Base-by-base conservation (phyloP, 139 green algal species). In the Mychonastes homosphaera region DNA sequence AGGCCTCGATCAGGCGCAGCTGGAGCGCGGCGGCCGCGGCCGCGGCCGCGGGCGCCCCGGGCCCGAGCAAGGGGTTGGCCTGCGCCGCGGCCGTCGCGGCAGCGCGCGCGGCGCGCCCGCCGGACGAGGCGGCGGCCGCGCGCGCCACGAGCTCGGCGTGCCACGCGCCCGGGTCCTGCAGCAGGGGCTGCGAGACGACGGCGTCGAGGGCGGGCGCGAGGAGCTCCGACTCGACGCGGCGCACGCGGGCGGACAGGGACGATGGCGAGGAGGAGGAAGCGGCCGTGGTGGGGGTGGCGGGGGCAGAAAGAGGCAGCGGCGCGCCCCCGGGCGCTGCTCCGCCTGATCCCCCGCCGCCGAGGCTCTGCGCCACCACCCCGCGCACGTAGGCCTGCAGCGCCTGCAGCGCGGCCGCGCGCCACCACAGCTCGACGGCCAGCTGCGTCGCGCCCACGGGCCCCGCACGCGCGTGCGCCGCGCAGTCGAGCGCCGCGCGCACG, bases 361-460 rank as follows among this genome's bases (percentile, higher is more conserved):
- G 29, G 21, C 56, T 44, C n/a, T 60, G 58, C 2, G 58, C 57
- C 52, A 82, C 29, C 2, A 71, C 61, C 0, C 56, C 53, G 7
- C 52, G 2, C 15, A 83, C 40, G 58, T 75, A 81, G 8, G 76
- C 75, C 40, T 56, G 47, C 29, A 93, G 64, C 4, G 85, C 74
- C 56, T 86, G 70, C 43, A 91, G 66, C 4, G 84, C 85, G 23
- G 75, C 74, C 2, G 69, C 48, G 5, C 82, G 69, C 85, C 85
- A 93, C 80, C 80, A 87, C 38, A 88, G 53, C 64, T 86, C 71
- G 61, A 80, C 63, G 12, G 80, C 72, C 24, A 87, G 53, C 26
- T 78, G 72, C 21, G 64, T n/a, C 24, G 89, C 82, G 24, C 59
- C 59, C 60, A 38, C 2, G 66, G 58, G 34, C 63, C 19, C 19